These are phyloP conservation scores for Scheffersomyces stambukii DNA, from an alignment of 1,139 yeast species.

Conservation along the genomic window DNA sequence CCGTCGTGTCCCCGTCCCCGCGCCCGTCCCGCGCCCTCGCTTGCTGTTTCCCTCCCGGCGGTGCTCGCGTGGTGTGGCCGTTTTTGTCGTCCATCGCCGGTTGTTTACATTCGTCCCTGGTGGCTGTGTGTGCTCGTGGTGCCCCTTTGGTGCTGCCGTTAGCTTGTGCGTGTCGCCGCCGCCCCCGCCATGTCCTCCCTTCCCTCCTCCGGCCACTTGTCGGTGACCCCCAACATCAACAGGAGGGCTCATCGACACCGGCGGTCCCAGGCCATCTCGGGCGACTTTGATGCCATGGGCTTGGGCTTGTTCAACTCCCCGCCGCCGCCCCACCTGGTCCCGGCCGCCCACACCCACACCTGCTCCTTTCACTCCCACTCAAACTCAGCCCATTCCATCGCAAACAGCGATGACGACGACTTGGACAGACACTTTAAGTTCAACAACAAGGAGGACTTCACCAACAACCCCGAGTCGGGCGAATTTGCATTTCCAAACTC, in stretches of 20 bases:
- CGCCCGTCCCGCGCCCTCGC: no score
- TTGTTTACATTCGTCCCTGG: no score
- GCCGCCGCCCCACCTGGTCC: constrained; percentile 7
- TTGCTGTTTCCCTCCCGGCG: no score
- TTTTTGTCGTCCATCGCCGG: no score
- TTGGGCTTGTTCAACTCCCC: constrained; percentile 34
- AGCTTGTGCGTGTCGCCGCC: background rate
- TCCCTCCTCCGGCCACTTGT: constrained; percentile 10
- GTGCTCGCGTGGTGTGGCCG: no score
- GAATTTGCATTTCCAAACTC: constrained; percentile 31
- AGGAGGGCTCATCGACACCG: constrained; percentile 59
- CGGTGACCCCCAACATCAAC: constrained; percentile 12
- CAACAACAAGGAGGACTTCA: constrained; percentile 34
- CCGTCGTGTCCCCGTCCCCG: no score
- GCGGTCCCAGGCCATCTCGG: constrained; percentile 70
- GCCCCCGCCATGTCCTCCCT: constrained; percentile 11
- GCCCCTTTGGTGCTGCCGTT: no score
- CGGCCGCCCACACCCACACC: constrained; percentile 1
- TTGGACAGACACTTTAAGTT: constrained; percentile 25
- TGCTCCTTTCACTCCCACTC: constrained; percentile 1
- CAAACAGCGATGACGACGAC: constrained; percentile 11
- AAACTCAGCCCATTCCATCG: background rate
- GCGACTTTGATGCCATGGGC: constrained; percentile 58
- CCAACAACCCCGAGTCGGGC: constrained; percentile 16
- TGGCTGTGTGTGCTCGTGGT: no score